Evolutionary conservation across 176 grass and related monocot species (phyloP), one percentile per base, ranked within the genome.

Genomic region (Calamus simplicifolius): DNA sequence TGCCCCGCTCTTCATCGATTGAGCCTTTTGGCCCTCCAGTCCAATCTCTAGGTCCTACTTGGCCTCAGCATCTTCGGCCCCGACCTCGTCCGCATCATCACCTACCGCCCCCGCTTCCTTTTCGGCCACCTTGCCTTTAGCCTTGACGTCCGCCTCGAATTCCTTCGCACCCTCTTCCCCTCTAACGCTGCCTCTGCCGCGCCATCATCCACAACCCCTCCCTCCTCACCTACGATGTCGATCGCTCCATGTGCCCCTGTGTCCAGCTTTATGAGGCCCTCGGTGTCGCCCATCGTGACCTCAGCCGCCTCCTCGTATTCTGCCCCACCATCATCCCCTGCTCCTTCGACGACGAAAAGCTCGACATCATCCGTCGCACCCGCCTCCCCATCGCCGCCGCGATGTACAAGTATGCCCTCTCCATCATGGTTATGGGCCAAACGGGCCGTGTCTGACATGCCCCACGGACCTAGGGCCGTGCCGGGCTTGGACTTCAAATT

Each of bases 261-360:
- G 54, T 69, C 31, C 29, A 13, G 17, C 66, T 69, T 18, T 69
- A 69, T 31, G 30, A 56, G 18, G 48, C 66, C 12, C 51, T 57
- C 30, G 66, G 66, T 29, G 12, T 69, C 53, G 54, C 18, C 18
- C 29, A 6, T 31, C 54, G 27, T 3, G 53, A 31, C 19, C 29
- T 69, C n/a, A 54, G 66, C 30, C 66, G 66, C 66, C 66, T 69
- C 29, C 52, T 69, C 52, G 27, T 57, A 53, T 57, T 17, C 66
- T 54, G 66, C 54, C 54, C 66, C 53, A 49, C 66, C 27, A 29
- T 57, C 66, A 25, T 69, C 29, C 10, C 18, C 29, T 54, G 53
- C 19, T 56, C 66, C 16, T 54, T 69, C 53, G 31, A 48, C 30
- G 26, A 54, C 19, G 66, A 69, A 54, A 69, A 69, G 66, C 66